Evolutionary conservation across 78 protist genomes (phyloP).

Genomic region (Neovahlkampfia damariscottae): DNA sequence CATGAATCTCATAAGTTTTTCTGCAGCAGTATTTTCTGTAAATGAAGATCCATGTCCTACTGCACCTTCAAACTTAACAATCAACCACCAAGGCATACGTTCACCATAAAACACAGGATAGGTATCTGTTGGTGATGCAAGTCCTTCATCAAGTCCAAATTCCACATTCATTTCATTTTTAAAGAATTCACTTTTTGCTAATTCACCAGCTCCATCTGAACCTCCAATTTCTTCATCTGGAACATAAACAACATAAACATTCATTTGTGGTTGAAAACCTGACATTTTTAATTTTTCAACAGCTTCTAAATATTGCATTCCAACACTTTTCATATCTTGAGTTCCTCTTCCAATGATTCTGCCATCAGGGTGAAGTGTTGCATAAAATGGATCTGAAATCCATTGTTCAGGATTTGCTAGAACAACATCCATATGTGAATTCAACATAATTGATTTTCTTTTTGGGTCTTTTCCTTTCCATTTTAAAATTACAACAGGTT

Average conservation of each 20-base stretch:
- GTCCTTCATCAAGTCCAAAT: conserved; percentile 51
- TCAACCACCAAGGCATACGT: conserved; percentile 57
- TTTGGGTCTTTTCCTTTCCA: conserved; percentile 40
- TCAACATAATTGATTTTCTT: conserved; percentile 49
- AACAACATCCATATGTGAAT: conserved; percentile 75
- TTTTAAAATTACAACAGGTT: conserved; percentile 43
- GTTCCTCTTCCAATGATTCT: conserved; percentile 65
- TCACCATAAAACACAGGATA: conserved; percentile 68
- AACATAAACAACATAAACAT: conserved; percentile 3
- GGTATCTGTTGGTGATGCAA: conserved; percentile 38
- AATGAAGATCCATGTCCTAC: conserved; percentile 73
- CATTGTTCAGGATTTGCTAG: conserved; percentile 48
- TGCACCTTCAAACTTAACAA: conserved; percentile 47
- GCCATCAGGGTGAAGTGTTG: conserved; percentile 11
- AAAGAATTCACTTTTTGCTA: background rate
- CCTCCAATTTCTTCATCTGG: conserved; percentile 81
- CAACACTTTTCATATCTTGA: conserved; percentile 86
- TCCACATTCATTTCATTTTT: conserved; percentile 41
- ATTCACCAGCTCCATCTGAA: conserved; percentile 46
- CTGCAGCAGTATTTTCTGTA: conserved; percentile 47
- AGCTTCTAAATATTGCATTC: conserved; percentile 41
- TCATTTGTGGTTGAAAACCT: background rate
- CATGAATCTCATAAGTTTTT: background rate
- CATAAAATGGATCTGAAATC: conserved; percentile 30
- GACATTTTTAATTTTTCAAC: background rate